A percentile compares a stretch with the other conserved stretches of the same genome.
These are phyloP conservation scores for Hymenoscyphus repandus DNA, from an alignment of 2,329 filamentous ascomycete species.

Conservation along the genomic window DNA sequence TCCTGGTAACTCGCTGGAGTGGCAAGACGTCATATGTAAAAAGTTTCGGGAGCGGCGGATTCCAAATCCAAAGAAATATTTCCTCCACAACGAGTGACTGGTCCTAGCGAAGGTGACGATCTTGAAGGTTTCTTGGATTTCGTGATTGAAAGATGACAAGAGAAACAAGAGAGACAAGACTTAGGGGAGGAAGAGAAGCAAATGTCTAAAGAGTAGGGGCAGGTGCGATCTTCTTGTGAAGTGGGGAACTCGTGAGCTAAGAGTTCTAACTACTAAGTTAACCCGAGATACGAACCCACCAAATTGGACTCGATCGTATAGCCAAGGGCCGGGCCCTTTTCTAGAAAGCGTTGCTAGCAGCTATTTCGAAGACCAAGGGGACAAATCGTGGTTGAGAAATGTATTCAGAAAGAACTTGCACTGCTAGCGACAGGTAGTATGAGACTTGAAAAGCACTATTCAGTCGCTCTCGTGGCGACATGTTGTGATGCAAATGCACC, in stretches of 20 bases:
- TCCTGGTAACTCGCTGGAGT: background rate
- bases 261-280: background rate
- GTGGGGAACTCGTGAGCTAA: background rate
- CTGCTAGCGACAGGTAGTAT: no score
- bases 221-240: background rate
- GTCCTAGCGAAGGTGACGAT: background rate
- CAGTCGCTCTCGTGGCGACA: no score
- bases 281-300: background rate
- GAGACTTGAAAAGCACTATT: background rate
- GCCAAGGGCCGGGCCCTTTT: background rate
- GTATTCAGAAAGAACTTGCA: no score
- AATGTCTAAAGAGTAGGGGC: background rate
- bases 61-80: background rate
- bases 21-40: background rate
- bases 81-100: background rate
- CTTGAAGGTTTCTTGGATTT: no score
- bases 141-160: background rate
- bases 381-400: background rate
- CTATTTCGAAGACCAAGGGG: background rate
- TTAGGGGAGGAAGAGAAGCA: background rate
- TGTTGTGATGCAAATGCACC: no score
- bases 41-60: background rate
- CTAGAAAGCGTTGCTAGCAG: background rate
- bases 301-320: background rate
- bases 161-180: background rate